Evolutionary conservation across 192 early-diverging fungal genomes (phyloP).

Genomic region (Pecoramyces ruminantium): DNA sequence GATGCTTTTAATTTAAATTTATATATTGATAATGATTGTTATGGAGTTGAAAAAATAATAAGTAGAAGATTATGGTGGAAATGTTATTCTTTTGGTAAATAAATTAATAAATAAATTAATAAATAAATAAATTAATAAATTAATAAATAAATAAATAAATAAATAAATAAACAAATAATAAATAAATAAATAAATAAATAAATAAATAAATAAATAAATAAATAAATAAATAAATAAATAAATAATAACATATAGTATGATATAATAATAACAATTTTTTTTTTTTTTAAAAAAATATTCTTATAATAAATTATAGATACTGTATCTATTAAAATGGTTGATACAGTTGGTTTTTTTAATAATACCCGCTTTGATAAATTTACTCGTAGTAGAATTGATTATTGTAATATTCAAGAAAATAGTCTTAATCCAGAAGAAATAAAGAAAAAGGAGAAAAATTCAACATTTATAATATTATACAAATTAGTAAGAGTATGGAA

Average conservation of each 20-base stretch:
- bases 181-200: no score
- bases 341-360: not conserved
- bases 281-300: no score
- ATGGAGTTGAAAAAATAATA: not conserved
- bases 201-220: no score
- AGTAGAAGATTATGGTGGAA: not conserved
- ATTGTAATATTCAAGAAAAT: not conserved
- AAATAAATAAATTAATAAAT: no score
- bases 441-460: not conserved
- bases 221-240: no score
- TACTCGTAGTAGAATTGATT: not conserved
- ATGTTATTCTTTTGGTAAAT: not conserved
- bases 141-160: no score
- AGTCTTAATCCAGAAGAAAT: not conserved
- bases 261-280: no score
- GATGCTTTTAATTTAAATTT: not conserved
- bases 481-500: not conserved
- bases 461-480: not conserved
- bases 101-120: no score
- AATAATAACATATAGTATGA: no score
- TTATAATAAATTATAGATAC: not conserved
- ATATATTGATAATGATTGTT: not conserved
- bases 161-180: no score
- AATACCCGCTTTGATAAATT: not conserved
- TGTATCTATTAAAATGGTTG: not conserved